A percentile compares a stretch with the other conserved stretches of the same genome.
Evolutionary conservation across 306 rosid species (phyloP).

Genomic region (Sicyos baderoa): DNA sequence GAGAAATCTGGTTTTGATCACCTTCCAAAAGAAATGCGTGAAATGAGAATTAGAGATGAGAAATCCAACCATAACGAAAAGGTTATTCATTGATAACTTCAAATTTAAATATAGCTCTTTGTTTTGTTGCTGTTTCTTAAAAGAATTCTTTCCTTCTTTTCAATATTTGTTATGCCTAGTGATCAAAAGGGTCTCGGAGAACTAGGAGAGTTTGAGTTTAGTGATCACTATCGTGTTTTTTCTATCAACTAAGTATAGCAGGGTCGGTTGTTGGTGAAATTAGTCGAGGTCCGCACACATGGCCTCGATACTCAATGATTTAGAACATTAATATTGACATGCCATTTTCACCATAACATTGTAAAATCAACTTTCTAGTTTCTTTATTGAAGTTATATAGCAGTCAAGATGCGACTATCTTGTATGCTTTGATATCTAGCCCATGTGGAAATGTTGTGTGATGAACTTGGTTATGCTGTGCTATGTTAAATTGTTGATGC

Average conservation of each 20-base stretch:
- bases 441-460: neutral
- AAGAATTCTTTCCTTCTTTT: neutral
- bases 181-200: too few species aligned
- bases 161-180: neutral
- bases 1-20: slow-evolving; percentile 49
- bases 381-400: neutral
- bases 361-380: slow-evolving; percentile 15
- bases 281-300: too few species aligned
- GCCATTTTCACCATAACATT: neutral
- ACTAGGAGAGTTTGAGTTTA: too few species aligned
- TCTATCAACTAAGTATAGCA: too few species aligned
- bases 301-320: too few species aligned
- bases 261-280: too few species aligned
- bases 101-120: neutral
- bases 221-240: too few species aligned
- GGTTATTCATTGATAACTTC: slow-evolving; percentile 28
- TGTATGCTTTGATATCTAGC: slow-evolving; percentile 2
- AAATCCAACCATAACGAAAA: slow-evolving; percentile 39
- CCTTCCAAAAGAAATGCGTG: slow-evolving; percentile 60
- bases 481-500: neutral
- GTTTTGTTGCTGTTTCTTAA: neutral
- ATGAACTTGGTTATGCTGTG: neutral
- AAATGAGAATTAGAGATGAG: slow-evolving; percentile 70
- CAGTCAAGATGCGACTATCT: neutral
- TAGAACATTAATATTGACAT: too few species aligned